Evolutionary conservation across 306 rosid species (phyloP), one percentile per base, ranked within the genome.

Genomic region (Corylus americana): DNA sequence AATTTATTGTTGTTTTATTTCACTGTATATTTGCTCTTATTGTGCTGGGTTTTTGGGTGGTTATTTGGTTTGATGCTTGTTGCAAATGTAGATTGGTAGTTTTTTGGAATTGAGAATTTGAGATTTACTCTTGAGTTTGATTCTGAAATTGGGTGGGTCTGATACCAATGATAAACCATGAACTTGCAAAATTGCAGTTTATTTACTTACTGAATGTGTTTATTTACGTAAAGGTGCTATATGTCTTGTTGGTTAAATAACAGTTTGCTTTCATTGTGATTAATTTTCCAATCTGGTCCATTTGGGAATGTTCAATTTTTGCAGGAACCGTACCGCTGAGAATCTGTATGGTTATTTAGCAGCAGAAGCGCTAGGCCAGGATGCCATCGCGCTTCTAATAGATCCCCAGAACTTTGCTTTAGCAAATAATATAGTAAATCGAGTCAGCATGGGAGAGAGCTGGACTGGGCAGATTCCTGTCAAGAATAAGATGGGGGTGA

Each of bases 251-350:
- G 68, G 45, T 74, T 77, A 13, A 20, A 27, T 68, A 22, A 16
- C 66, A 58, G 77, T 61, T 61, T 37, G 74, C 72, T 47, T 79
- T 9, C 67, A 49, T 68, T 67, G 51, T 55, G 72, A 55, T 71
- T 67, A 70, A 20, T 10, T 13, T 64, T 51, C 45, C 57, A 20
- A 48, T 57, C 71, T 31, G 57, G 69, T 76, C 51, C 68, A 57
- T 81, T 57, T 84, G 79, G 64, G 53, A 39, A 51, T 63, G 42
- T 67, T 74, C 58, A 70, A 47, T 70, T 77, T 76, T 71, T 79
- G 87, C 94, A 96, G 99, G 99, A 96, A 96, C 88, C 94, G 83
- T 79, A 85, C 90, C 78, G 99, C 99, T 61, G 97, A 96, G 84
- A 85, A 82, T 70, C 74, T 92, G 17, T 96, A 89, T 80, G 98